These are phyloP conservation scores for Metschnikowia chrysomelidarum DNA, from an alignment of 805 yeast genomes.

Conservation along the genomic window DNA sequence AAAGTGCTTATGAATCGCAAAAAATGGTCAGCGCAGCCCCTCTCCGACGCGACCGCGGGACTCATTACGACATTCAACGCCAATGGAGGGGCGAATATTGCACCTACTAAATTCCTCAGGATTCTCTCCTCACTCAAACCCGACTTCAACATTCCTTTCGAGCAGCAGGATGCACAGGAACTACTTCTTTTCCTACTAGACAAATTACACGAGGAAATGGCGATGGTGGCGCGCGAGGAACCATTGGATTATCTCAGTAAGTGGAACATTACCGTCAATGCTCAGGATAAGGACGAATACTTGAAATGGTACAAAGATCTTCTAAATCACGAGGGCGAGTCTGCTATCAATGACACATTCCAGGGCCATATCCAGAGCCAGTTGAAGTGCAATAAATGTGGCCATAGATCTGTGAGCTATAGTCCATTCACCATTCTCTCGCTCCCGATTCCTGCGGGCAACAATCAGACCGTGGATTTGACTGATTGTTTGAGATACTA, in stretches of 20 bases:
- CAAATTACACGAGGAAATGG: constrained; percentile 64
- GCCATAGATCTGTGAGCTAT: constrained; percentile 56
- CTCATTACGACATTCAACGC: constrained; percentile 56
- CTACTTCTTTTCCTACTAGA: constrained; percentile 66
- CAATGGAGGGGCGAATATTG: constrained; percentile 60
- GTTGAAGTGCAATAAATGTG: constrained; percentile 63
- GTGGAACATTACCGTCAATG: constrained; percentile 33
- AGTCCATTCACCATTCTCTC: constrained; percentile 62
- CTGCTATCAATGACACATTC: constrained; percentile 64
- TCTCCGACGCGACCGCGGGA: constrained; percentile 52
- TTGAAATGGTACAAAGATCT: constrained; percentile 57
- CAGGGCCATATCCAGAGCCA: constrained; percentile 73
- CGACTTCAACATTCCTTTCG: constrained; percentile 64
- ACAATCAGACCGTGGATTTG: constrained; percentile 35
- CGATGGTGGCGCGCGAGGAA: constrained; percentile 23
- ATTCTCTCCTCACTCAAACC: constrained; percentile 54
- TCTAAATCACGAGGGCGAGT: constrained; percentile 55
- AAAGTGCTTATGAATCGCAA: constrained; percentile 38
- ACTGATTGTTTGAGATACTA: constrained; percentile 64
- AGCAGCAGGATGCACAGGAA: constrained; percentile 83
- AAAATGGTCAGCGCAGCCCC: constrained; percentile 6
- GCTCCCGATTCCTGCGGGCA: constrained; percentile 51
- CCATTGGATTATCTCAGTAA: constrained; percentile 24
- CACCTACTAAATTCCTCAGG: constrained; percentile 63
- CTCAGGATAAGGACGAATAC: constrained; percentile 48